Evolutionary conservation across 2,329 filamentous ascomycete species (phyloP).

Genomic region (Penicillium capsulatum): DNA sequence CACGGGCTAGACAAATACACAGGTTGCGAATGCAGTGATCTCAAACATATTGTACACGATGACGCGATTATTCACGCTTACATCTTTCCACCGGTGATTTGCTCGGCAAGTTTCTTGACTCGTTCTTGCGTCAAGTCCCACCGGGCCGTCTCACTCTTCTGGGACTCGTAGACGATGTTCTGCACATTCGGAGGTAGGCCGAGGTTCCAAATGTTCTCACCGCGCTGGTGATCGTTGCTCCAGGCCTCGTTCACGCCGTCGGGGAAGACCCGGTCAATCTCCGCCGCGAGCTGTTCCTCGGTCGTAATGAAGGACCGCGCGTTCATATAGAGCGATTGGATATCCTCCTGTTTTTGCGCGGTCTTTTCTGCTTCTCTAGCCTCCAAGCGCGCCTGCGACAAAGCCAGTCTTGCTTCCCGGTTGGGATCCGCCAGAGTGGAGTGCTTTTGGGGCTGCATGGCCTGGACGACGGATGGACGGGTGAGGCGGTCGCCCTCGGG

Average conservation of each 20-base stretch:
- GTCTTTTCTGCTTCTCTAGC: slow-evolving; percentile 50
- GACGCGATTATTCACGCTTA: slow-evolving; percentile 22
- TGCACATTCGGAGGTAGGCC: slow-evolving; percentile 43
- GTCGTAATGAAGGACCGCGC: slow-evolving; percentile 81
- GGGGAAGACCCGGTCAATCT: slow-evolving; percentile 73
- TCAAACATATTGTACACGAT: slow-evolving; percentile 26
- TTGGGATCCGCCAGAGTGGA: slow-evolving; percentile 58
- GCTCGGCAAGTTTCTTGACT: slow-evolving; percentile 61
- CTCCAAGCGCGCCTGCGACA: slow-evolving; percentile 37
- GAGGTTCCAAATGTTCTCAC: slow-evolving; percentile 51
- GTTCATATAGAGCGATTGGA: slow-evolving; percentile 87
- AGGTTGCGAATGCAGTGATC: slow-evolving; percentile 16
- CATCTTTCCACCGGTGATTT: slow-evolving; percentile 64
- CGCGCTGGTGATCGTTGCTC: slow-evolving; percentile 41
- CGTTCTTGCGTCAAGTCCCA: slow-evolving; percentile 52
- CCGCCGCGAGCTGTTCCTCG: slow-evolving; percentile 68
- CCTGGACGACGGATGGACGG: slow-evolving; percentile 58
- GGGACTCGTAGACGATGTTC: slow-evolving; percentile 28
- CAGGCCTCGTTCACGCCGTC: slow-evolving; percentile 49
- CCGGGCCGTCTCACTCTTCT: slow-evolving; percentile 31
- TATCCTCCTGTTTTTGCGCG: slow-evolving; percentile 61
- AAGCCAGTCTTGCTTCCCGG: slow-evolving; percentile 54
- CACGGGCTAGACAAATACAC: slow-evolving; percentile 4
- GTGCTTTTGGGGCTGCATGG: slow-evolving; percentile 49
- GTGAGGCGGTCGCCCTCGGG: slow-evolving; percentile 74